phyloP scores from a whole-genome alignment of 2,329 filamentous ascomycete genomes.

The Scedosporium apiospermum region DNA sequence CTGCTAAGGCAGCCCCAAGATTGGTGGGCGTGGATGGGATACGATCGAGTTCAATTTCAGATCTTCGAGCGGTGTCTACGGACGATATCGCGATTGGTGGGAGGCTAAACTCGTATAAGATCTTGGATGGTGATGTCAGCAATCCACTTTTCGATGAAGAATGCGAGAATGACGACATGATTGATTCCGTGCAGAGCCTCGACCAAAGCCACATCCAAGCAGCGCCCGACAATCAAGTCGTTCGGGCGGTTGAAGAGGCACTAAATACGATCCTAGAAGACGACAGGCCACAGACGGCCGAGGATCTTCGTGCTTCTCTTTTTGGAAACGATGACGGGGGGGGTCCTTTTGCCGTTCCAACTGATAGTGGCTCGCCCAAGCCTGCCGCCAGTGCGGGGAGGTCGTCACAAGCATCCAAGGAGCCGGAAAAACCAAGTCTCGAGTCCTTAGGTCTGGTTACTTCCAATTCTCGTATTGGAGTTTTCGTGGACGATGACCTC shows the following conservation, averaged over 20 bases:
- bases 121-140: slow-evolving; percentile 50
- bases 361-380: slow-evolving; percentile 42
- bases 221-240: slow-evolving; percentile 65
- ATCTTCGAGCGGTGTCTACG: slow-evolving; percentile 29
- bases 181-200: slow-evolving; percentile 70
- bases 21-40: slow-evolving; percentile 25
- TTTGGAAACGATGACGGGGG: slow-evolving; percentile 45
- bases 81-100: slow-evolving; percentile 22
- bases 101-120: not conserved
- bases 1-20: slow-evolving; percentile 22
- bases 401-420: slow-evolving; percentile 23
- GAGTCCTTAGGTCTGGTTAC: slow-evolving; percentile 87
- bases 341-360: slow-evolving; percentile 9
- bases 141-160: slow-evolving; percentile 72
- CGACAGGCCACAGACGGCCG: slow-evolving; percentile 52
- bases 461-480: slow-evolving; percentile 75
- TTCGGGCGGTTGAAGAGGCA: slow-evolving; percentile 87
- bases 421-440: slow-evolving; percentile 68
- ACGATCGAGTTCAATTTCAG: slow-evolving; percentile 37
- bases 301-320: slow-evolving; percentile 56
- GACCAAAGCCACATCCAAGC: slow-evolving; percentile 55
- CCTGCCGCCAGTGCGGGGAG: slow-evolving; percentile 24
- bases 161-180: slow-evolving; percentile 60
- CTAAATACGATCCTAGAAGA: slow-evolving; percentile 88
- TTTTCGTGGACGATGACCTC: slow-evolving; percentile 88